Base-by-base conservation (phyloP, 371 early-diverging fungal species). In the Mucor lusitanicus region DNA sequence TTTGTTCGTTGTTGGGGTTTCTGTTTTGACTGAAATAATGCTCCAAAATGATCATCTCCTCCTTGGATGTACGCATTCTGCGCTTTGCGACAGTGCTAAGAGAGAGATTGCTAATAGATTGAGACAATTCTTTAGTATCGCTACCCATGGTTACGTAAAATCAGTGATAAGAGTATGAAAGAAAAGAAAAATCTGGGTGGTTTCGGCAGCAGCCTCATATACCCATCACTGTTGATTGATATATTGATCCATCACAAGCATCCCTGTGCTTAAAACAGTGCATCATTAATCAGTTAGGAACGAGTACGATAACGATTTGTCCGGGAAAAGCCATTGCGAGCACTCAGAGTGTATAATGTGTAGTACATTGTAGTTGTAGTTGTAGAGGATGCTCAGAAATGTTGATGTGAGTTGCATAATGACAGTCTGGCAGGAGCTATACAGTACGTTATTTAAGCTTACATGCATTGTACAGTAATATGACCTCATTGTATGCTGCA, bases 51-150 rank as follows among this genome's bases (percentile, higher is more conserved):
- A 23, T 55, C 27, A 55, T 65, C 8, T 72, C 73, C 55, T 72
- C 69, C 13, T 48, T 48, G 4, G 73, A 65, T 25, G 73, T 72
- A 12, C 73, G 61, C 69, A 68, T 68, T 32, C 73, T 48, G 42
- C 73, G 68, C 30, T 44, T 68, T 1, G 73, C 73, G 21, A 35
- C 53, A 13, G 73, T 72, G 30, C 73, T 72, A 3, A 72, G 46
- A 4, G 63, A 63, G 28, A 59, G 33, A 2, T 46, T 46, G 32
- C 17, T 7, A 6, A n/a, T 61, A 7, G 40, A 28, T 59, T 50
- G 23, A 33, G 59, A 9, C 8, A 42, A 42, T 1, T 17, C 23
- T 23, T 48, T 48, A 7, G n/a, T 23, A n/a, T 48, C 48, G 11
- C 11, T 7, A 4, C 48, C 19, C 48, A 48, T 42, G 17, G 4